Evolutionary conservation across 2,329 filamentous ascomycete species (phyloP).

Genomic region (Fusarium pilosicola): DNA sequence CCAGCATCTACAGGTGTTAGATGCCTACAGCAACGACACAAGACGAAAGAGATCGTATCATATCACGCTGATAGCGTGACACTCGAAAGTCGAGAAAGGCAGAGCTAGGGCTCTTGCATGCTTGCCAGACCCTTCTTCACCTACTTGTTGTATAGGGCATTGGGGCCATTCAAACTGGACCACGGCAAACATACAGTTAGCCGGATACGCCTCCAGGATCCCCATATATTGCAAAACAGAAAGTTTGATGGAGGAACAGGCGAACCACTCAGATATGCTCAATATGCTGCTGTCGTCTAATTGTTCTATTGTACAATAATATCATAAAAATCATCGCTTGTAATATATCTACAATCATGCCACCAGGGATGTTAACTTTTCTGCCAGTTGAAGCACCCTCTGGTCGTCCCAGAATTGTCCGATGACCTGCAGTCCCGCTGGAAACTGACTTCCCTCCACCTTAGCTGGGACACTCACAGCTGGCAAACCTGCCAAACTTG

Average conservation of each 20-base stretch:
- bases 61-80: neutral
- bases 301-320: conserved; percentile 28
- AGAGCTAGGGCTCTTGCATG: neutral
- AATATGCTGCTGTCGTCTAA: neutral
- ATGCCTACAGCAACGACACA: neutral
- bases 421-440: conserved; percentile 76
- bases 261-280: neutral
- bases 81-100: neutral
- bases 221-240: neutral
- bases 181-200: neutral
- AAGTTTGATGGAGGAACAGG: neutral
- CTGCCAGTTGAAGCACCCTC: conserved; percentile 68
- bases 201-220: neutral
- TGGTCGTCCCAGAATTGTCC: conserved; percentile 84
- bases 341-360: conserved; percentile 17
- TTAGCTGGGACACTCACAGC: conserved; percentile 80
- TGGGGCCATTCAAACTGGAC: neutral
- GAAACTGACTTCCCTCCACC: conserved; percentile 47
- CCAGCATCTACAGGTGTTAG: neutral
- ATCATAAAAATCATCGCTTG: conserved; percentile 26
- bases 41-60: neutral
- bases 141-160: neutral
- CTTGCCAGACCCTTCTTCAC: neutral
- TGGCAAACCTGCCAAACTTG: conserved; percentile 89
- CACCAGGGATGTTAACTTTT: conserved; percentile 51